phyloP scores from a whole-genome alignment of 345 rosid species.

The Melaleuca alternifolia region DNA sequence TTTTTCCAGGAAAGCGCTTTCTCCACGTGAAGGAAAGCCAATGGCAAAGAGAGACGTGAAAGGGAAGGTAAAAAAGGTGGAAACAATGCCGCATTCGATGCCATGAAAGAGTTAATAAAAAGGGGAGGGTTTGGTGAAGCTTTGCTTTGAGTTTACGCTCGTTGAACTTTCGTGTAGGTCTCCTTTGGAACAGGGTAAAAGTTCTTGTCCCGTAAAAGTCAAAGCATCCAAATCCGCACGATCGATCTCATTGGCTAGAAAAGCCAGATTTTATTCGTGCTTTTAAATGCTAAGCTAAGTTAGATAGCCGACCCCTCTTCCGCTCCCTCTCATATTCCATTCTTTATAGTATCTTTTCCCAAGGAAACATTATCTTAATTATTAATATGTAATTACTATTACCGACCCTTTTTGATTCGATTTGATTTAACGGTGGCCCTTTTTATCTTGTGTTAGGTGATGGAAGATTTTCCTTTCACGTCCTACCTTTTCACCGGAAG shows the following conservation, averaged over 20 bases:
- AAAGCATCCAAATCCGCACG: not conserved
- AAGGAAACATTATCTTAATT: not conserved
- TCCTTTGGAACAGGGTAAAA: not conserved
- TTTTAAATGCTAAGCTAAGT: not conserved
- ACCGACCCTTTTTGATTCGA: not conserved
- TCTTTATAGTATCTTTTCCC: not conserved
- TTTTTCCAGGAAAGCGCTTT: not conserved
- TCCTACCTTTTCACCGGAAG: not conserved
- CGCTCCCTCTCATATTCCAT: not conserved
- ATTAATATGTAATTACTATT: not conserved
- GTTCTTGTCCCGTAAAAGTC: not conserved
- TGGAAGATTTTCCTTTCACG: not conserved
- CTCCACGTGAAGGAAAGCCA: not conserved
- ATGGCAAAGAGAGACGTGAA: not conserved
- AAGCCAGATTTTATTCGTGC: not conserved
- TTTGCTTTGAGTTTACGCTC: not conserved
- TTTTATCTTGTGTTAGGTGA: not conserved
- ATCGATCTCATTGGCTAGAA: not conserved
- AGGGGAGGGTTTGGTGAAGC: not conserved
- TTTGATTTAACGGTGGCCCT: not conserved
- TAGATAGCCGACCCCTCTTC: not conserved
- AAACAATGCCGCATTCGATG: not conserved
- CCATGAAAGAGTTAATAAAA: not conserved
- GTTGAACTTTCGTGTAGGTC: not conserved
- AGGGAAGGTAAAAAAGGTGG: not conserved